Percentiles rank a stretch among this genome's conserved stretches.
These are phyloP conservation scores for Schizophyllum commune DNA, from an alignment of 1,284 basidiomycete genomes.

Conservation along the genomic window DNA sequence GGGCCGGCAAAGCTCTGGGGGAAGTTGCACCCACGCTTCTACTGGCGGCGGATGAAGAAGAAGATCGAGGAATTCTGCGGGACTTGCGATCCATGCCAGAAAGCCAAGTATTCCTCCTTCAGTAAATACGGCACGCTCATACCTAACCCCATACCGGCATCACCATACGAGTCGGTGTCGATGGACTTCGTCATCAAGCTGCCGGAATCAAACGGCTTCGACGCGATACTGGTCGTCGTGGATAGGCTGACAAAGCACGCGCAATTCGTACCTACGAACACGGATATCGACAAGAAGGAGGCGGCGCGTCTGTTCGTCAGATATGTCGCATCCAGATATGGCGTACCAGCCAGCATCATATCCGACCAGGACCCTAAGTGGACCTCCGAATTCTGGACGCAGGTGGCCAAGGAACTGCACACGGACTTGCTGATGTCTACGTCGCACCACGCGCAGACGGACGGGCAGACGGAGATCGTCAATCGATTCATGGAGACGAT, in stretches of 20 bases:
- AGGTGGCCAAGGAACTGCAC: conserved; percentile 7
- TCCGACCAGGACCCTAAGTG: conserved; percentile 8
- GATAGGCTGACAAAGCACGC: conserved; percentile 25
- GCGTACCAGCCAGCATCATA: conserved; percentile 8
- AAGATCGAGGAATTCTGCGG: conserved; percentile 2
- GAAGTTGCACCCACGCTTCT: conserved; percentile 4
- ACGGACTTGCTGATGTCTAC: conserved; percentile 19
- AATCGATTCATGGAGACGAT: conserved; percentile 19
- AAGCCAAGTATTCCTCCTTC: conserved; percentile 6
- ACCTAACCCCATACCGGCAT: conserved; percentile 11
- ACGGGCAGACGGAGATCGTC: conserved; percentile 13
- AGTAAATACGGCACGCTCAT: conserved; percentile 1
- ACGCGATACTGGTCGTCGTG: conserved; percentile 25
- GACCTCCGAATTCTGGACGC: conserved; percentile 7
- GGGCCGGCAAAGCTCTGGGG: conserved; percentile 1
- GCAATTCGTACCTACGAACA: conserved; percentile 19
- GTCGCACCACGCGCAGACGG: conserved; percentile 23
- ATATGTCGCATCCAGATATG: conserved; percentile 1
- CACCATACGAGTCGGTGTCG: conserved; percentile 13
- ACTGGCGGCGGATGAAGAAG: conserved; percentile 6
- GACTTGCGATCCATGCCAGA: conserved; percentile 21
- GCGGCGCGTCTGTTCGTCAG: conserved; percentile 6
- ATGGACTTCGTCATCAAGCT: conserved; percentile 17
- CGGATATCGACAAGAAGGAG: background rate
- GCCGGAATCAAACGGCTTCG: conserved; percentile 10